Evolutionary conservation across 2,329 filamentous ascomycete genomes (phyloP).

Genomic region (Dothideomycetes sp.): DNA sequence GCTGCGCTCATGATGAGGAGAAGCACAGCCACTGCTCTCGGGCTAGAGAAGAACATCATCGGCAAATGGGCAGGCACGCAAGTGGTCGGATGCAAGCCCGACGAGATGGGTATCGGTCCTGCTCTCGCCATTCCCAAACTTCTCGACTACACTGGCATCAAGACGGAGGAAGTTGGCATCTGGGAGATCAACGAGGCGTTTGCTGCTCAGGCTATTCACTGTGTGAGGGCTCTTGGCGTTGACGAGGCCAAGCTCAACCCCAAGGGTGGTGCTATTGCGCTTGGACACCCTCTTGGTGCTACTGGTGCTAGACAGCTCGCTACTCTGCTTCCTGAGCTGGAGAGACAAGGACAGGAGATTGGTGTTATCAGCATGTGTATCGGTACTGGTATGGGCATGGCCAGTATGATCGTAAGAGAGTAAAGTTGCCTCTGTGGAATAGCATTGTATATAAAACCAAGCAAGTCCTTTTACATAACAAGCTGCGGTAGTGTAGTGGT

Average conservation of each 20-base stretch:
- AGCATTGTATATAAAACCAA: not conserved
- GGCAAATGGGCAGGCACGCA: conserved; percentile 72
- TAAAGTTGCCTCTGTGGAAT: conserved; percentile 14
- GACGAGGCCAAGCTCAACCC: conserved; percentile 70
- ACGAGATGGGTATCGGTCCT: conserved; percentile 91
- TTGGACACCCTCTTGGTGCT: conserved; percentile 83
- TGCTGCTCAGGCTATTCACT: conserved; percentile 56
- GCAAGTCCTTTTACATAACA: not conserved
- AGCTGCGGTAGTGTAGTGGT: too few species aligned
- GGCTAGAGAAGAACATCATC: conserved; percentile 58
- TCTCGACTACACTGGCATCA: conserved; percentile 56
- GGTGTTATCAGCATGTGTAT: conserved; percentile 86
- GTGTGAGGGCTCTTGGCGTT: conserved; percentile 58
- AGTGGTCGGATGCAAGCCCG: conserved; percentile 68
- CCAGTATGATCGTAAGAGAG: conserved; percentile 39
- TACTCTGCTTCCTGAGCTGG: conserved; percentile 60
- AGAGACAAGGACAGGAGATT: conserved; percentile 56
- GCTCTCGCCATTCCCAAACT: conserved; percentile 77
- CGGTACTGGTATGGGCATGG: conserved; percentile 42
- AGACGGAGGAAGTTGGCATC: conserved; percentile 58
- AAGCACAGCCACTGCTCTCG: conserved; percentile 64
- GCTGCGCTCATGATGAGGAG: conserved; percentile 76
- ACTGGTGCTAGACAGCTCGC: conserved; percentile 74
- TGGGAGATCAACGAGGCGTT: conserved; percentile 93
- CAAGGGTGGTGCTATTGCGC: conserved; percentile 85